Conservation (phyloP, 331 rosid genomes). For the Saraca asoca region DNA sequence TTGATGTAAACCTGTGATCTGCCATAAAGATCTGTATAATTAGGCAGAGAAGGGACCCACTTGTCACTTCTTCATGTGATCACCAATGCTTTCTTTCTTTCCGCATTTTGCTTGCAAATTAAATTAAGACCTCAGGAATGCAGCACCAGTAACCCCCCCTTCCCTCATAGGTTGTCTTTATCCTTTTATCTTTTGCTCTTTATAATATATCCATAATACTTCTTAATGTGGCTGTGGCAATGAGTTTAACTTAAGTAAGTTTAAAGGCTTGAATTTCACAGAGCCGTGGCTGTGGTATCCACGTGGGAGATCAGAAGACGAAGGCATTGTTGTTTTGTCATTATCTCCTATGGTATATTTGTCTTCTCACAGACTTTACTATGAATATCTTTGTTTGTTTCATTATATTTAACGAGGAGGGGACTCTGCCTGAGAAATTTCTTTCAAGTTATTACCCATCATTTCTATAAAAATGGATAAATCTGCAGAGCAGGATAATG, state of each 20-base stretch:
- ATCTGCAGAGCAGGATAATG: constrained; percentile 36
- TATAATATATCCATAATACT: not conserved
- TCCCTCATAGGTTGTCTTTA: constrained; percentile 35
- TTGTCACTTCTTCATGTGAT: constrained; percentile 29
- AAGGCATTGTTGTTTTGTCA: no score
- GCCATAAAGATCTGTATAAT: constrained; percentile 39
- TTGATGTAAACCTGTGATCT: constrained; percentile 44
- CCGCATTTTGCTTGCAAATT: constrained; percentile 17
- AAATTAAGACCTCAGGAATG: constrained; percentile 32
- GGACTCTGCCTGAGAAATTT: not conserved
- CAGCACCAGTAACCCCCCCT: not conserved
- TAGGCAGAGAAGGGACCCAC: constrained; percentile 33
- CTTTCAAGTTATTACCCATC: constrained; percentile 27
- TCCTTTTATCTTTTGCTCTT: constrained; percentile 10
- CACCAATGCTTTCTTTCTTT: not conserved
- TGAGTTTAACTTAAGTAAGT: no score
- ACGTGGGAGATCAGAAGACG: no score
- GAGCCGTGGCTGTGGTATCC: no score
- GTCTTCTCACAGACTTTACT: no score
- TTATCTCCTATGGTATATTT: no score
- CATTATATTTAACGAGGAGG: no score
- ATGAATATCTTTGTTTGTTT: no score
- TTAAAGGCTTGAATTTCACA: no score
- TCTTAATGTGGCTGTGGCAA: no score
- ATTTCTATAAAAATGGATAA: constrained; percentile 35